Base-by-base conservation (phyloP, 2,329 filamentous ascomycete species). In the Ascomycota sp. region DNA sequence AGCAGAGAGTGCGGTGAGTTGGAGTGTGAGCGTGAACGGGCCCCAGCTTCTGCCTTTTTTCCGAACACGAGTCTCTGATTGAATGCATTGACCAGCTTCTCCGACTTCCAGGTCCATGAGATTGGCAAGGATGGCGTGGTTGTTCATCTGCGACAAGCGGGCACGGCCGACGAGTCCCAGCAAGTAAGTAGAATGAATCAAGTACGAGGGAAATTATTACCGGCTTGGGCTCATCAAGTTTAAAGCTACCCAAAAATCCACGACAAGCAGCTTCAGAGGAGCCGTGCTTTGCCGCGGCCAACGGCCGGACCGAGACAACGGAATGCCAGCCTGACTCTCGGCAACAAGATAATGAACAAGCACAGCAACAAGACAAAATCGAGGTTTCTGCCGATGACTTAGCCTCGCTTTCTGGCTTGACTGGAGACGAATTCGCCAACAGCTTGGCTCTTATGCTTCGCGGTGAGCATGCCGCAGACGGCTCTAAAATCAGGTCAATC, bases 41-140 rank as follows among this genome's bases (percentile, higher is more conserved):
- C 15, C 15, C 15, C 15, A 17, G 15, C 15, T 17, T 3, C 15
- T 17, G 15, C 15, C 15, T 3, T 17, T 17, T 3, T 17, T 17
- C 15, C 15, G 15, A 17, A 17, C 15, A 17, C 15, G 15, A 17
- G 15, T 17, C 15, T 3, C 15, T 17, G 15, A 26, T 23, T 29
- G 8, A 29, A 20, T 10, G 13, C 10, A 3, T 17, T 9, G 5
- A 2, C 4, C 29, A 70, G 81, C 39, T 94, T 85, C 51, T 86
- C 83, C 4, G 85, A 94, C 49, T 94, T 94, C 43, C 61, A 89
- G 40, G 85, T 94, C 41, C 85, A 92, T 45, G 85, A 94, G 51
- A 86, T 94, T 36, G 57, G 67, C 13, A 71, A 74, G 20, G 68
- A 76, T 43, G 83, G 83, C 11, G 54, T 71, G 31, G 79, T 92